Evolutionary conservation across 129 eudicot genomes (phyloP), one percentile per base, ranked within the genome.

Genomic region (Lactuca saligna): DNA sequence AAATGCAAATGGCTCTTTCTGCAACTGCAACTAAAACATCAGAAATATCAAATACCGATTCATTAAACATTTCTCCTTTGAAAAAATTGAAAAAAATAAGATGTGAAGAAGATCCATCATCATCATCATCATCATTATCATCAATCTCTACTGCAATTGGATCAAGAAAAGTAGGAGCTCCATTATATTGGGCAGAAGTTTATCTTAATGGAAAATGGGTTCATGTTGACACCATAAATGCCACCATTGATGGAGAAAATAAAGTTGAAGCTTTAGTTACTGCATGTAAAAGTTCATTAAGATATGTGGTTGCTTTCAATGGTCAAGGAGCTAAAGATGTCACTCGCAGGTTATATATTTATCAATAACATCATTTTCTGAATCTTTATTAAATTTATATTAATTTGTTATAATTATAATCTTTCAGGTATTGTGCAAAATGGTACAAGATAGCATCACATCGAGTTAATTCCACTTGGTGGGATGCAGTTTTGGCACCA

Each of bases 251-350:
- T 71, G 96, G 90, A 29, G 98, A 93, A 80, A 79, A 82, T 33
- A 84, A 85, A 79, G 98, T 93, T 57, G 98, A 93, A 85, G 88
- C 86, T 74, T 88, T 95, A 48, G 88, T 86, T 66, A 85, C 95
- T 76, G 95, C 98, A 53, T 93, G 96, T 80, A 89, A 81, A 81
- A 88, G 77, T 20, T 75, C 83, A 54, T 76, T 93, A 86, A 81
- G 98, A 93, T 93, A 93, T 75, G 96, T 81, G 0, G 85, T 93
- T 82, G 98, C 98, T 57, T 93, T 93, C 83, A 91, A 91, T 64
- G 96, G 90, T 71, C 68, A 59, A 72, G 98, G 98, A 69, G 98
- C 92, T 79, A 93, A 93, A 83, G 98, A 93, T 44, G 98, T 93
- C 51, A 93, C 98, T 16, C 98, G 96, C 85, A 89, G 98, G 98